Conservation (phyloP, 192 early-diverging fungal species). For the Mortierella hygrophila region DNA sequence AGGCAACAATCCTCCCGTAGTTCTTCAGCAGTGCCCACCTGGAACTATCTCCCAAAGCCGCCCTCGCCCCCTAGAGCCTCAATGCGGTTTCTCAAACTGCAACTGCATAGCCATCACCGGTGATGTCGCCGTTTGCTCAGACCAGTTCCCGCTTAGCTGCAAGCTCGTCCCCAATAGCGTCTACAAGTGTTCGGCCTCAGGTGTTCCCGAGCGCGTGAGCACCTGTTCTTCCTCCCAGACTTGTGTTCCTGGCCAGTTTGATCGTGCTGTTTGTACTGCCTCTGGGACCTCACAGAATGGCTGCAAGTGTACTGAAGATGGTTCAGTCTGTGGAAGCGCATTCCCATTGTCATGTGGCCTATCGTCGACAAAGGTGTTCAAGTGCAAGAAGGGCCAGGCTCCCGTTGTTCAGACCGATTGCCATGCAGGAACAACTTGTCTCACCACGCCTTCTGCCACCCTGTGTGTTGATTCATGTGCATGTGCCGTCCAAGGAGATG, state of each 20-base stretch:
- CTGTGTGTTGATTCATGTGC: neutral
- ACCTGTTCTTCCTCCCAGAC: neutral
- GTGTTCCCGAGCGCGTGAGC: neutral
- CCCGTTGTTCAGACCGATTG: neutral
- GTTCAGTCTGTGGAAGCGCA: neutral
- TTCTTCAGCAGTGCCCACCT: neutral
- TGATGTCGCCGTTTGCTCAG: conserved; percentile 2
- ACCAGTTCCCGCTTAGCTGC: neutral
- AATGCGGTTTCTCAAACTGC: conserved; percentile 5
- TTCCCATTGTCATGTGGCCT: conserved; percentile 1
- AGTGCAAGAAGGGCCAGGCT: neutral
- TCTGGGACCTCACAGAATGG: neutral
- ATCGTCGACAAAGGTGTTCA: neutral
- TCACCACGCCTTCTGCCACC: neutral
- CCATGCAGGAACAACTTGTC: neutral
- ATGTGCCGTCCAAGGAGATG: neutral
- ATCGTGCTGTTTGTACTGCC: neutral
- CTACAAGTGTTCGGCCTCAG: conserved; percentile 11
- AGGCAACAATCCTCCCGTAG: neutral
- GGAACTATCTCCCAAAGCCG: neutral
- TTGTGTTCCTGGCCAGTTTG: neutral
- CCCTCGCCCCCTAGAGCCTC: neutral
- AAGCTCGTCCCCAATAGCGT: conserved; percentile 3
- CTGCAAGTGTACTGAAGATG: conserved; percentile 12
- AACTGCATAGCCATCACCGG: neutral